Conservation (phyloP, 257 asterid genomes). For the Penstemon newberryi region DNA sequence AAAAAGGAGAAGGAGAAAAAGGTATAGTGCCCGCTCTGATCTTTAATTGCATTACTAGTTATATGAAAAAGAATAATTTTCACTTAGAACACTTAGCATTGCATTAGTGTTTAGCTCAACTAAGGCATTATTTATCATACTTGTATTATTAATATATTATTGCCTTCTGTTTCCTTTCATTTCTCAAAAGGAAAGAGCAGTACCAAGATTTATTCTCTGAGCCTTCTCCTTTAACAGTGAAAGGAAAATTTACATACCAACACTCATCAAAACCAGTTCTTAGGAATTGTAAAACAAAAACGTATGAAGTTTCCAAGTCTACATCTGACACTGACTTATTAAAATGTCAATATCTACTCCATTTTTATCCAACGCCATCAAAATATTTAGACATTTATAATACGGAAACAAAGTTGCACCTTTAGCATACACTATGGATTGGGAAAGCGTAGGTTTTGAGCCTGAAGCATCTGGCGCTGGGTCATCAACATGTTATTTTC, state of each 20-base stretch:
- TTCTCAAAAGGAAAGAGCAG: not conserved
- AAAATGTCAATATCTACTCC: not conserved
- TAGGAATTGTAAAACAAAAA: not conserved
- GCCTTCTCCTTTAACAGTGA: constrained; percentile 2
- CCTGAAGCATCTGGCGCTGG: constrained; percentile 87
- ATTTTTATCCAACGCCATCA: not conserved
- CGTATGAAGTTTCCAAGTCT: not conserved
- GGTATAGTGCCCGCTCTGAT: no score
- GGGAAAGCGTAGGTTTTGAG: constrained; percentile 74
- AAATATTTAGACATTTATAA: not conserved
- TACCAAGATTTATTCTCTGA: not conserved
- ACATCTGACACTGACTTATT: not conserved
- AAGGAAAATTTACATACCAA: not conserved
- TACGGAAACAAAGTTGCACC: constrained; percentile 38
- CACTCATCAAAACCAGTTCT: not conserved
- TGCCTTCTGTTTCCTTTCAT: not conserved
- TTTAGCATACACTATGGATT: constrained; percentile 89
- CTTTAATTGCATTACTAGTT: no score
- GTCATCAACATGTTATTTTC: constrained; percentile 93
- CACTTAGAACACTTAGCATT: no score
- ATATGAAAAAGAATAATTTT: no score
- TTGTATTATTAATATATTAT: no score
- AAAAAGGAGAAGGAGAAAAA: no score
- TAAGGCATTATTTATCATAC: no score
- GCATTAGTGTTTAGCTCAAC: no score